phyloP scores from a whole-genome alignment of 306 rosid genomes.

The Malus sieversii region DNA sequence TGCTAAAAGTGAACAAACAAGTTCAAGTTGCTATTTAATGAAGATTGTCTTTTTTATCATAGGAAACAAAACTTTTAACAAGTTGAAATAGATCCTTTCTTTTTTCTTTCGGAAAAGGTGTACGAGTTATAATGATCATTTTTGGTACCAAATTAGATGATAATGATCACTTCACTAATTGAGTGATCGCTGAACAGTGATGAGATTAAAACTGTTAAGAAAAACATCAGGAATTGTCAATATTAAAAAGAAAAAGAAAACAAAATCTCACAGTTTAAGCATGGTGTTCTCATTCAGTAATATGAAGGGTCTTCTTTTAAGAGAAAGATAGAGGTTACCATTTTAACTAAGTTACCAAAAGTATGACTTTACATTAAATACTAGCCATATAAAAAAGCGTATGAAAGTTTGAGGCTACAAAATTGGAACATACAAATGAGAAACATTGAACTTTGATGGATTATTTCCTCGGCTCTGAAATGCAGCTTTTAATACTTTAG shows the following conservation, averaged over 20 bases:
- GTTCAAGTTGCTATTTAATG: neutral
- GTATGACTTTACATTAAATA: conserved; percentile 4
- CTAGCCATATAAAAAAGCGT: conserved; percentile 3
- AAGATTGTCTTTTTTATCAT: neutral
- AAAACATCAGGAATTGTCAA: neutral
- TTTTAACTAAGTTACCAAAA: conserved; percentile 6
- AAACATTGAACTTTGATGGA: conserved; percentile 57
- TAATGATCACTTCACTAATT: neutral
- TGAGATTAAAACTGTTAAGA: neutral
- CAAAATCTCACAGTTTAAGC: neutral
- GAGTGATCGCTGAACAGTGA: neutral
- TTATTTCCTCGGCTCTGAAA: conserved; percentile 61
- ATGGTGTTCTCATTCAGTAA: neutral
- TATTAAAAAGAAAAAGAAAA: neutral
- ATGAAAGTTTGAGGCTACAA: conserved; percentile 16
- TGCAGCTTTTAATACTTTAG: conserved; percentile 65
- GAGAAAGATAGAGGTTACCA: neutral
- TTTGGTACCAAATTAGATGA: too few species aligned
- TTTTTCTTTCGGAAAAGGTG: neutral
- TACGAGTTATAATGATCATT: neutral
- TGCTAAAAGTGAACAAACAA: neutral
- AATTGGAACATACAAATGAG: conserved; percentile 75
- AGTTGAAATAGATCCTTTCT: neutral
- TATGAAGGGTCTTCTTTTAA: neutral
- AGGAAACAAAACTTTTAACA: neutral